Conservation (phyloP, 2,329 filamentous ascomycete species). For the Sporothrix dimorphospora region DNA sequence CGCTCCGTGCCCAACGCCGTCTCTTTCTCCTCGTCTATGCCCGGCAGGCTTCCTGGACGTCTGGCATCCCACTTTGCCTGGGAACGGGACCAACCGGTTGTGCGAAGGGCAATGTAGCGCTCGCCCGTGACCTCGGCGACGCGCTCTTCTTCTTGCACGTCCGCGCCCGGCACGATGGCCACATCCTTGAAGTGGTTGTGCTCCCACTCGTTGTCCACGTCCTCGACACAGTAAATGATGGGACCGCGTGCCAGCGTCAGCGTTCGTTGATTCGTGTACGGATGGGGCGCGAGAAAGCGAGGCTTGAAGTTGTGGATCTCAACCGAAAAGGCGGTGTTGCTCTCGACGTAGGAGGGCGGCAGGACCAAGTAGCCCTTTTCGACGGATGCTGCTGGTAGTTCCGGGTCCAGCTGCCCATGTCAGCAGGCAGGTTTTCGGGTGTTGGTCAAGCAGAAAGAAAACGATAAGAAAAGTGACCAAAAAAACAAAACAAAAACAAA, state of each 20-base stretch:
- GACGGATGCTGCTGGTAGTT: not conserved
- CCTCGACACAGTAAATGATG: slow-evolving; percentile 20
- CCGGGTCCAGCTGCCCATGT: not conserved
- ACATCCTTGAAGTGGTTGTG: slow-evolving; percentile 15
- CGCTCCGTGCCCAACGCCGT: not conserved
- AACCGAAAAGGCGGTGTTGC: not conserved
- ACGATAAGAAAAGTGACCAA: no score
- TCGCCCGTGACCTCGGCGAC: not conserved
- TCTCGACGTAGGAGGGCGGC: not conserved
- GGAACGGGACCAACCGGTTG: not conserved
- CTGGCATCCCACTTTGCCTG: not conserved
- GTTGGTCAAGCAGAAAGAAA: no score
- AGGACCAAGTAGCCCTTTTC: slow-evolving; percentile 7
- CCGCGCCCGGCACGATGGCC: not conserved
- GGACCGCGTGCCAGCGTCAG: slow-evolving; percentile 11
- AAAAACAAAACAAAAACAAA: not conserved
- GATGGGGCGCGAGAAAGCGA: slow-evolving; percentile 1
- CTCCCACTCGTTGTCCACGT: slow-evolving; percentile 11
- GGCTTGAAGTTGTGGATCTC: not conserved
- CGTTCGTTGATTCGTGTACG: not conserved
- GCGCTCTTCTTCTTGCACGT: slow-evolving; percentile 8
- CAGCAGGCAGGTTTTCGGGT: not conserved
- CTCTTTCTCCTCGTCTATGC: not conserved
- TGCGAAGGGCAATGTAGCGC: not conserved
- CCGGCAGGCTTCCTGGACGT: not conserved